These are phyloP conservation scores for Pseudozyma tsukubaensis DNA, from an alignment of 1,284 basidiomycete species.

Conservation along the genomic window DNA sequence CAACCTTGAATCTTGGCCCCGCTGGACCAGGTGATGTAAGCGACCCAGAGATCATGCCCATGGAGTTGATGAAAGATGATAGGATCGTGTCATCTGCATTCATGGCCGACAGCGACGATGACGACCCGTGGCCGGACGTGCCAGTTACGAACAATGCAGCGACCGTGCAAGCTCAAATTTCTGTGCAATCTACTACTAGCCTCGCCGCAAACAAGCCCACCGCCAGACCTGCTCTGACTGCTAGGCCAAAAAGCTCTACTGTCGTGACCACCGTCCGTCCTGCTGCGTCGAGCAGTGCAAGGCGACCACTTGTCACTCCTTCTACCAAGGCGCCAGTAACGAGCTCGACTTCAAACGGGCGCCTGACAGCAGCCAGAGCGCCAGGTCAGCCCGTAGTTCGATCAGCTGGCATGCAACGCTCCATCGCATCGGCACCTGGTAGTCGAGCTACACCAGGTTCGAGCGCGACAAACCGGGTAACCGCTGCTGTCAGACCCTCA, in stretches of 20 bases:
- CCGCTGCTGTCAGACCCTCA: not conserved
- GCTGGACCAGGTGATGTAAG: constrained; percentile 28
- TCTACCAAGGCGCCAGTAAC: not conserved
- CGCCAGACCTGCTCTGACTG: not conserved
- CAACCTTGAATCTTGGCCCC: constrained; percentile 13
- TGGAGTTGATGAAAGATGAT: constrained; percentile 10
- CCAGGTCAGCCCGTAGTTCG: constrained; percentile 4
- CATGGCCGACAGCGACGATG: constrained; percentile 22
- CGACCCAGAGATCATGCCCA: constrained; percentile 22
- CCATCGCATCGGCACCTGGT: constrained; percentile 27
- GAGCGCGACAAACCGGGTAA: constrained; percentile 1
- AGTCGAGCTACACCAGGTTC: constrained; percentile 5
- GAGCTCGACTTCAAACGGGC: not conserved
- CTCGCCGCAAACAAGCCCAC: not conserved
- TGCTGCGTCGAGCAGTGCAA: not conserved
- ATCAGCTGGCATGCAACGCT: constrained; percentile 29
- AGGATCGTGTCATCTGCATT: constrained; percentile 6
- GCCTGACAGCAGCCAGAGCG: not conserved
- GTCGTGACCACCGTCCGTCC: constrained; percentile 2
- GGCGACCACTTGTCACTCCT: not conserved
- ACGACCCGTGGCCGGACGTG: constrained; percentile 47
- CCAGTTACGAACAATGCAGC: constrained; percentile 3
- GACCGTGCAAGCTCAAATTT: not conserved
- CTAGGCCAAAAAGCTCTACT: not conserved
- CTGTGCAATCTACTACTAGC: no score